Conservation (phyloP, 192 early-diverging fungal genomes). For the Phycomyces blakesleeanus region DNA sequence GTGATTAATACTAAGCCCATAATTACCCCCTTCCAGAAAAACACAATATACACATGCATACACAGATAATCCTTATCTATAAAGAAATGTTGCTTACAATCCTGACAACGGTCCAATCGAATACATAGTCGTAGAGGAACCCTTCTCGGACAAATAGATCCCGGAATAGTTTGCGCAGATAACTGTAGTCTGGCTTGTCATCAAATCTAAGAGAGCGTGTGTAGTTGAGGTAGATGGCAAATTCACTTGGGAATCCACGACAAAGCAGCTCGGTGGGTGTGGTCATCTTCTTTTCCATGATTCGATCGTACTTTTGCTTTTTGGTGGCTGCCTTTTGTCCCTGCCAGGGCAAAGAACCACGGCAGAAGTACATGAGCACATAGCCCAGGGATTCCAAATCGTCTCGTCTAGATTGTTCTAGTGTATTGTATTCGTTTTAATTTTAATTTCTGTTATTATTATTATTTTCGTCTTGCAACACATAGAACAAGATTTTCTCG, state of each 20-base stretch:
- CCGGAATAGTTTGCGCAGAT: constrained; percentile 82
- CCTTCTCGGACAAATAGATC: constrained; percentile 81
- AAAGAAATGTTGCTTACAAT: constrained; percentile 36
- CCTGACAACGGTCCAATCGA: constrained; percentile 84
- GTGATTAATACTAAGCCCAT: no score
- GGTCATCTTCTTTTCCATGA: constrained; percentile 91
- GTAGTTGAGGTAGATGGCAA: constrained; percentile 86
- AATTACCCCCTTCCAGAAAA: no score
- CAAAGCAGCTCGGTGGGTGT: constrained; percentile 81
- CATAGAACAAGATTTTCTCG: no score
- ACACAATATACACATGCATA: background rate
- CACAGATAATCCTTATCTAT: background rate
- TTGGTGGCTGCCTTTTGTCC: constrained; percentile 86
- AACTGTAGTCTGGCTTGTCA: constrained; percentile 88
- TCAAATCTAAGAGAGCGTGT: constrained; percentile 82
- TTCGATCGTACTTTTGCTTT: constrained; percentile 93
- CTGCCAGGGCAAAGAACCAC: constrained; percentile 90
- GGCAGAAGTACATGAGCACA: constrained; percentile 89
- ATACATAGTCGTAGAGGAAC: constrained; percentile 83
- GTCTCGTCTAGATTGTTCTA: constrained; percentile 87
- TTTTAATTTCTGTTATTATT: no score
- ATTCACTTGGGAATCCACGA: constrained; percentile 80
- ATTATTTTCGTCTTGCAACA: no score
- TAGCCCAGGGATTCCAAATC: constrained; percentile 89
- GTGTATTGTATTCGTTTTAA: background rate